These are phyloP conservation scores for Candida taoyuanica DNA, from an alignment of 805 yeast species.

Conservation along the genomic window DNA sequence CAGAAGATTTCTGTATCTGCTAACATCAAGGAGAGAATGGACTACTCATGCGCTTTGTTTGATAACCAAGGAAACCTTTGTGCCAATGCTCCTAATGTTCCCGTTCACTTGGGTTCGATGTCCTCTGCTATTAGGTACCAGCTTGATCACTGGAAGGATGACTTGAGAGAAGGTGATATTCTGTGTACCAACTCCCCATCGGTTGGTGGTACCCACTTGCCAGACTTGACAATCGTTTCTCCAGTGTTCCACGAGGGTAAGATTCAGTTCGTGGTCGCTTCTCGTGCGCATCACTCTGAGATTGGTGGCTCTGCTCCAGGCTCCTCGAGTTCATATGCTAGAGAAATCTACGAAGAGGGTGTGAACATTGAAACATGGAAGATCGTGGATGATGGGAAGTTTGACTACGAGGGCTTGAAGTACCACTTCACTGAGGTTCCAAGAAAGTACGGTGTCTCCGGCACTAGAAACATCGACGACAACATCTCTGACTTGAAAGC, in stretches of 20 bases:
- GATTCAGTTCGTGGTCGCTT: conserved; percentile 49
- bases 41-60: conserved; percentile 45
- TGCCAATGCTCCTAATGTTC: conserved; percentile 46
- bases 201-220: conserved; percentile 45
- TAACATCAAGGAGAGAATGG: conserved; percentile 45
- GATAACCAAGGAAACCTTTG: conserved; percentile 39
- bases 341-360: conserved; percentile 50
- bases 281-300: conserved; percentile 91
- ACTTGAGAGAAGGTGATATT: conserved; percentile 40
- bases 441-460: conserved; percentile 47
- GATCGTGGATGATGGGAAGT: conserved; percentile 43
- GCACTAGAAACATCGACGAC: conserved; percentile 50
- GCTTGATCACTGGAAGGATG: conserved; percentile 34
- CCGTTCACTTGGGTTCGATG: conserved; percentile 47
- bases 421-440: conserved; percentile 44
- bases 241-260: conserved; percentile 47
- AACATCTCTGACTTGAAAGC: conserved; percentile 47
- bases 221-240: conserved; percentile 52
- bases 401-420: conserved; percentile 48
- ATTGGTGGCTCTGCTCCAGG: conserved; percentile 67
- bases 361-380: conserved; percentile 50
- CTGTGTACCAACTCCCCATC: conserved; percentile 39
- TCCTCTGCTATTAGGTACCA: conserved; percentile 37
- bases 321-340: conserved; percentile 51
- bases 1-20: conserved; percentile 42